phyloP scores from a whole-genome alignment of 169 alveolate species.

The Cystoisospora suis region DNA sequence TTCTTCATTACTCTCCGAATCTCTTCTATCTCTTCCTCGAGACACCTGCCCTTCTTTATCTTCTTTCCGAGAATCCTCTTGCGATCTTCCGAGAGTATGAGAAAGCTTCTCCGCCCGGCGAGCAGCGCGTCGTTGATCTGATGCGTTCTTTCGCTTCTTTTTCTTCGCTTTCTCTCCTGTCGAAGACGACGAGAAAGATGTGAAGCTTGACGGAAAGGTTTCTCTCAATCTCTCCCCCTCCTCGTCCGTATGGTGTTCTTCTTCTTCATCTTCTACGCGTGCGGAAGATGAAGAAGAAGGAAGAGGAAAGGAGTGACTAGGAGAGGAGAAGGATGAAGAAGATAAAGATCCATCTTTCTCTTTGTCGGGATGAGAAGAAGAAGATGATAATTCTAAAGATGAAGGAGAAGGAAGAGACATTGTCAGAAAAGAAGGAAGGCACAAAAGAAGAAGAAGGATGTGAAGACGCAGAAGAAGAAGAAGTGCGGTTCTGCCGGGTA shows the following conservation, averaged over 20 bases:
- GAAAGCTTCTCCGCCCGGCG: neutral
- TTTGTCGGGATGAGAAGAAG: neutral
- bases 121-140: neutral
- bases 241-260: neutral
- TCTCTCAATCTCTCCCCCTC: neutral
- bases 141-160: neutral
- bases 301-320: neutral
- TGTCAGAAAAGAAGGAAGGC: neutral
- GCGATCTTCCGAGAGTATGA: neutral
- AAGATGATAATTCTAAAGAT: neutral
- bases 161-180: neutral
- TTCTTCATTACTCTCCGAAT: too few relatives aligned
- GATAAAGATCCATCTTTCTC: neutral
- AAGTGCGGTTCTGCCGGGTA: neutral
- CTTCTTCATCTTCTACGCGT: neutral
- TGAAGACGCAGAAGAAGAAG: neutral
- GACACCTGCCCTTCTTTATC: neutral
- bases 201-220: neutral
- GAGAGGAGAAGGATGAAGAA: neutral
- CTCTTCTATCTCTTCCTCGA: too few relatives aligned
- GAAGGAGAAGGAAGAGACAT: neutral
- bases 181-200: neutral
- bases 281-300: neutral
- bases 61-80: too few relatives aligned
- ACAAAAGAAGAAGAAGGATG: neutral